phyloP scores from a whole-genome alignment of 805 yeast species.

The Danielia reshetovae region DNA sequence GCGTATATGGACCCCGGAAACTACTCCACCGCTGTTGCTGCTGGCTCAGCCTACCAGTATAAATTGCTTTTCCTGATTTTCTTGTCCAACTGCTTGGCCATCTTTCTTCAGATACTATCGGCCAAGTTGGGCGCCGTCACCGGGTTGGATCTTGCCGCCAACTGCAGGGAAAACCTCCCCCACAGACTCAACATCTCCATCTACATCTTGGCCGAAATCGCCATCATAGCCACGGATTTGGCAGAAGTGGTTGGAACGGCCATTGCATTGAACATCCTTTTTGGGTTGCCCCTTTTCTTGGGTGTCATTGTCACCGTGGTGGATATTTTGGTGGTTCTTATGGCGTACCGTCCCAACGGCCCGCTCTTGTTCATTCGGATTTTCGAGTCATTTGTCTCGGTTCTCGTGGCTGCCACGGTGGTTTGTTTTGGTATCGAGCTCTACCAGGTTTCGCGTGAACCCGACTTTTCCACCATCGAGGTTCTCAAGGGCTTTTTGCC shows the following conservation, averaged over 20 bases:
- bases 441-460: constrained; percentile 57
- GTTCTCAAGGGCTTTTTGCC: constrained; percentile 58
- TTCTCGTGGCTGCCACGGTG: constrained; percentile 77
- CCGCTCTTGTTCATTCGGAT: constrained; percentile 72
- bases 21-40: constrained; percentile 82
- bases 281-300: constrained; percentile 63
- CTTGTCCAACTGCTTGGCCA: constrained; percentile 79
- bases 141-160: constrained; percentile 82
- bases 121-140: constrained; percentile 87
- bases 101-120: constrained; percentile 75
- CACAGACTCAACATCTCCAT: constrained; percentile 57
- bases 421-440: constrained; percentile 80
- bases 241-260: constrained; percentile 97
- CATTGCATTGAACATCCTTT: constrained; percentile 72
- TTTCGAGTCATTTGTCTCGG: constrained; percentile 78
- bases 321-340: constrained; percentile 79
- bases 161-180: constrained; percentile 71
- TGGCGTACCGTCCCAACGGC: constrained; percentile 85
- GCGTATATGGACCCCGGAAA: constrained; percentile 96
- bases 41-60: constrained; percentile 79
- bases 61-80: constrained; percentile 68
- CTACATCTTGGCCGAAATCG: constrained; percentile 74
- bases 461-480: constrained; percentile 42
- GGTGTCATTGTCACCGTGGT: constrained; percentile 80
- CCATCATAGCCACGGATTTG: constrained; percentile 87